Conservation (phyloP, 306 rosid species). For the Psophocarpus tetragonolobus region DNA sequence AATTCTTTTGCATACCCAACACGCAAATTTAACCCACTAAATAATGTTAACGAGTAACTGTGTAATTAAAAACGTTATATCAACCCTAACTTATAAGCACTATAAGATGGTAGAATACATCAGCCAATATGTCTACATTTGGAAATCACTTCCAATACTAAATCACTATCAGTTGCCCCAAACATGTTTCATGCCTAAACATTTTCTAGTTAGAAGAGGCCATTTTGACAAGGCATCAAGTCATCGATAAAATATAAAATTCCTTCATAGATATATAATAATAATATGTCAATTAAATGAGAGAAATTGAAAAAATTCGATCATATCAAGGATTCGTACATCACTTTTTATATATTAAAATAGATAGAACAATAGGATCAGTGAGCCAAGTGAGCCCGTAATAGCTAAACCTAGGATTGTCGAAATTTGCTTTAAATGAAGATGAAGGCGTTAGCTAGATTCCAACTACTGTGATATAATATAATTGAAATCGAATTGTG, state of each 20-base stretch:
- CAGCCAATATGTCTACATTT: background rate
- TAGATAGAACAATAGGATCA: background rate
- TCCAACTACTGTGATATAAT: background rate
- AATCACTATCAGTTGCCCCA: background rate
- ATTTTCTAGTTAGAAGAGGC: background rate
- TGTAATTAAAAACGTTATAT: too few species aligned
- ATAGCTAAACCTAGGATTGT: constrained; percentile 21
- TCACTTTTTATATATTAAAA: background rate
- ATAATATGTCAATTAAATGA: too few species aligned
- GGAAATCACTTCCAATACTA: background rate
- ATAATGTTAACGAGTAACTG: too few species aligned
- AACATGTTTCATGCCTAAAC: background rate
- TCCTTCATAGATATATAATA: too few species aligned
- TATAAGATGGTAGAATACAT: background rate
- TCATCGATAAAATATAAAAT: background rate
- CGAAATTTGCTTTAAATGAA: constrained; percentile 1
- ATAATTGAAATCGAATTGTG: background rate
- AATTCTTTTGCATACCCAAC: too few species aligned
- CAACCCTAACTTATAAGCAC: background rate
- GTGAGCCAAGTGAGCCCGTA: background rate
- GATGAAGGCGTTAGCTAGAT: constrained; percentile 26
- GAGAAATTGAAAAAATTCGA: background rate
- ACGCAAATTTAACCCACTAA: too few species aligned
- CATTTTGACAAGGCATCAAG: background rate
- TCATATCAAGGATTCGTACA: background rate